Evolutionary conservation across 176 grass and related monocot species (phyloP).

Genomic region (Aegilops sharonensis): DNA sequence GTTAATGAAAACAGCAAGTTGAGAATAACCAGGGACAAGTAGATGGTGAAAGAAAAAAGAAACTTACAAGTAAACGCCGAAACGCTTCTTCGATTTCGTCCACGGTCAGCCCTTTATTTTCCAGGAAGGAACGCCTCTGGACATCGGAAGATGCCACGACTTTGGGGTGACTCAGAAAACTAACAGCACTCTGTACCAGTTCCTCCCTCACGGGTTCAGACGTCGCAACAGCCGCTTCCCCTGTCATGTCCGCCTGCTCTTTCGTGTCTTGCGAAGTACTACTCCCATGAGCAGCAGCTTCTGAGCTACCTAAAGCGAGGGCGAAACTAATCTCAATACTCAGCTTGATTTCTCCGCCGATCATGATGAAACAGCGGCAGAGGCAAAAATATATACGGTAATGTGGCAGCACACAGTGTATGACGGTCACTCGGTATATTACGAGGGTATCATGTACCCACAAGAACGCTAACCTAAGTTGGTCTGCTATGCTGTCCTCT

Average conservation of each 20-base stretch:
- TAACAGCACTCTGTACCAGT: conserved; percentile 56
- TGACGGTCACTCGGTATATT: not conserved
- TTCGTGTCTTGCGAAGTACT: not conserved
- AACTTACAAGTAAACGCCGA: conserved; percentile 47
- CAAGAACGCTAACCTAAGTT: not conserved
- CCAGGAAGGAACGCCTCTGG: conserved; percentile 64
- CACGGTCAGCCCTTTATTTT: conserved; percentile 58
- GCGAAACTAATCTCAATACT: not conserved
- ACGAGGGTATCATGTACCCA: not conserved
- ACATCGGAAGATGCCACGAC: conserved; percentile 44
- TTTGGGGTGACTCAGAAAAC: conserved; percentile 62
- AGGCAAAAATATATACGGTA: not conserved
- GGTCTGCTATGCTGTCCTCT: no score
- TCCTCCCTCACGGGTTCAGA: conserved; percentile 59
- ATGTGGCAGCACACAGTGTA: not conserved
- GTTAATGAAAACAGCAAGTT: not conserved
- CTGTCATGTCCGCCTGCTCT: conserved; percentile 1
- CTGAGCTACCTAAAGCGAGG: conserved; percentile 15
- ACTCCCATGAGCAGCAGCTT: not conserved
- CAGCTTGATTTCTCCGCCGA: not conserved
- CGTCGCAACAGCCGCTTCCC: not conserved
- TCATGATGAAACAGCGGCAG: not conserved
- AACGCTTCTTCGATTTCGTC: conserved; percentile 68
- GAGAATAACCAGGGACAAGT: not conserved
- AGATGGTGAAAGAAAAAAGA: not conserved